These are phyloP conservation scores for Mycena albidolilacea DNA, from an alignment of 768 basidiomycete species.

Conservation along the genomic window DNA sequence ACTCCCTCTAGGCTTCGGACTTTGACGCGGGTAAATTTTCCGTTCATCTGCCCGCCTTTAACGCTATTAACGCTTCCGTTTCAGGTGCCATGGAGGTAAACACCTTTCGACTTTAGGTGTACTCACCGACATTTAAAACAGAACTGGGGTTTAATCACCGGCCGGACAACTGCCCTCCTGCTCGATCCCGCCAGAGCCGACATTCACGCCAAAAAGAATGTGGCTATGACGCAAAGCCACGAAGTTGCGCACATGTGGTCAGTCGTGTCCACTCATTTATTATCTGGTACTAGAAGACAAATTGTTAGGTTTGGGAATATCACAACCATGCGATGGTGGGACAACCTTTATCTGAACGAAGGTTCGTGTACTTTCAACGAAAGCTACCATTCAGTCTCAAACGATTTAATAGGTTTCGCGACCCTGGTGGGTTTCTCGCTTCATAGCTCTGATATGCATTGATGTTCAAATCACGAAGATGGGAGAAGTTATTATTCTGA, in stretches of 20 bases:
- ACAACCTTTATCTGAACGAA: constrained; percentile 87
- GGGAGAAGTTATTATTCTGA: constrained; percentile 90
- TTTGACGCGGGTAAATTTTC: constrained; percentile 80
- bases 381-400: constrained; percentile 13
- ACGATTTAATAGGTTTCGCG: constrained; percentile 74
- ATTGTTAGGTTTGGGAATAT: constrained; percentile 87
- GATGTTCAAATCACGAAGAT: constrained; percentile 59
- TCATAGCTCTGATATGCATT: background rate
- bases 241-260: constrained; percentile 91
- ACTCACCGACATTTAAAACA: background rate
- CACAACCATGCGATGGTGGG: constrained; percentile 96
- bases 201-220: constrained; percentile 81
- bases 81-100: constrained; percentile 77
- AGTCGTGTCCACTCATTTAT: constrained; percentile 33
- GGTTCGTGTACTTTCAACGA: constrained; percentile 53
- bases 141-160: constrained; percentile 71
- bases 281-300: background rate
- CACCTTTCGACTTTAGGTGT: background rate
- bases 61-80: constrained; percentile 24
- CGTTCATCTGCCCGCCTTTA: constrained; percentile 1
- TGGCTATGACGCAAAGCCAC: constrained; percentile 85
- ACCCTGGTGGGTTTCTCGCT: constrained; percentile 70
- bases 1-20: constrained; percentile 73
- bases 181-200: constrained; percentile 84
- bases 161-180: constrained; percentile 85